Base-by-base conservation (phyloP, 768 basidiomycete genomes). In the Lactarius evosmus region DNA sequence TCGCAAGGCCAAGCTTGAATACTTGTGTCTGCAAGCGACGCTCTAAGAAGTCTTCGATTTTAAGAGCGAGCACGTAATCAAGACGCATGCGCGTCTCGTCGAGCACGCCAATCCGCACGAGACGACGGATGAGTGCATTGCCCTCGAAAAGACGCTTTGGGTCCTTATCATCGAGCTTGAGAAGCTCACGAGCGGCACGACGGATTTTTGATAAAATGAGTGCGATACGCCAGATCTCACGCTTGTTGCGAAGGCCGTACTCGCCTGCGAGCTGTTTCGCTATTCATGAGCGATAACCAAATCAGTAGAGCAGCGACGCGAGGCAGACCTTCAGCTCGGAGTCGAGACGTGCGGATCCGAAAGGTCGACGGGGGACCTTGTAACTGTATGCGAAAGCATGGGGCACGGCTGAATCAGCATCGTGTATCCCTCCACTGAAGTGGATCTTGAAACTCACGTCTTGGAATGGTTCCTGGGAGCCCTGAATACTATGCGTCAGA, bases 31-130 rank as follows among this genome's bases (percentile, higher is more conserved):
- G 97, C 75, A 99, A 80, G 72, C 97, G 82, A 73, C 97, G 85
- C 84, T 99, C 97, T 89, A 99, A 90, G 89, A 99, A 99, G 80
- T 99, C 97, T 78, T 99, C 97, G 72, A 98, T 87, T 83, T 98
- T 98, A 72, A 98, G 82, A 59, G 96, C 97, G 78, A 99, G 83
- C 83, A 98, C 97, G 88, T 99, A 99, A 90, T 99, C 97, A 79
- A 99, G 92, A 78, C 96, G 88, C 97, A 99, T 98, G 78, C 95
- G 90, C 69, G 85, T 79, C 83, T 99, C 97, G 76, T 98, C 97
- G 78, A 99, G 90, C 83, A 99, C 97, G 84, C 97, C 97, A 73
- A 99, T 98, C 73, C 97, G 95, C 63, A 99, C 96, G 71, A 99
- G 91, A 77, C 96, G 91, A 69, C 86, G 83, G 76, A 97, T 96